Base-by-base conservation (phyloP, 768 basidiomycete genomes). In the Chalciporus chontae region DNA sequence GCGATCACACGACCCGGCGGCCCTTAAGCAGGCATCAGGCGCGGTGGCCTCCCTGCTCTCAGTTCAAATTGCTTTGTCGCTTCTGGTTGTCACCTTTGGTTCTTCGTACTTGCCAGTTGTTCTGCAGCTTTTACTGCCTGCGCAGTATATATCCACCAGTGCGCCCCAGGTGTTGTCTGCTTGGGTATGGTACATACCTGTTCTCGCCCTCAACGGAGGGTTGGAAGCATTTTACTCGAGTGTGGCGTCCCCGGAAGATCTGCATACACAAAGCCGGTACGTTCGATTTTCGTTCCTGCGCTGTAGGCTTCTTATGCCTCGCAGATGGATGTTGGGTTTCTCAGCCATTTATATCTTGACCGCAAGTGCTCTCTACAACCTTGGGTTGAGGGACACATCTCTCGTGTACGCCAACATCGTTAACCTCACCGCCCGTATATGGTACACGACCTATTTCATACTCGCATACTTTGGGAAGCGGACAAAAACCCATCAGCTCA, bases 151-250 rank as follows among this genome's bases (percentile, higher is more conserved):
- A 31, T 60, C 74, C 37, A 93, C 94, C 0, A 90, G 89, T 38
- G 94, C 94, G 0, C 86, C 91, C 0, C 55, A 68, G 13, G 86
- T 95, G 32, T 79, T 99, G 6, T 67, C 70, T 11, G 81, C 85
- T 1, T 99, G 94, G 81, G 68, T 91, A 19, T 86, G 80, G 73
- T 95, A 94, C 58, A 85, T 98, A 56, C 96, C 96, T 0, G 77
- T 88, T 18, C 77, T 99, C 60, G 88, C 88, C 5, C 70, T 92
- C 56, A 99, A 99, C 62, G 96, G 96, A 2, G 80, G 90, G 0
- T 71, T 95, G 15, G 96, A 99, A 64, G 91, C 94, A 0, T 94
- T 96, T 67, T 76, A 95, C 57, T 81, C 88, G 3, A 86, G 90
- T 47, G 83, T 85, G 2, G 89, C 92, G 1, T 74, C 76, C 2